phyloP scores from a whole-genome alignment of 208 protist genomes.

The Leishmania tarentolae region DNA sequence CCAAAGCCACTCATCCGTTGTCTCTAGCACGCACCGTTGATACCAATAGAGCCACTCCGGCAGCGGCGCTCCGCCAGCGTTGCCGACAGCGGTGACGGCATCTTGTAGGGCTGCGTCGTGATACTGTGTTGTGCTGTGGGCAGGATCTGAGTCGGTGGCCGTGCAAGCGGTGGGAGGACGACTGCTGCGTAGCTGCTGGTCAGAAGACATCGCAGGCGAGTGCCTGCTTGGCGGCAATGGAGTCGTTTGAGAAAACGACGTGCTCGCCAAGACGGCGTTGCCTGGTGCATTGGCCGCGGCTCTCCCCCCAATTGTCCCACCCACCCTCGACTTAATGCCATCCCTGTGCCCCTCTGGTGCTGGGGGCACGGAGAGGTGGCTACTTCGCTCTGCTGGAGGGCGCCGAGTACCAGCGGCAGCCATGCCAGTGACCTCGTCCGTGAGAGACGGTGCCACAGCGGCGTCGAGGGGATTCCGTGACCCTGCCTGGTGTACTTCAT shows the following conservation, averaged over 20 bases:
- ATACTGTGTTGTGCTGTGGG: not conserved
- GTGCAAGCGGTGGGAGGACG: not conserved
- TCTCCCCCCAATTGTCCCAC: not conserved
- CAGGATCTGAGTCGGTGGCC: not conserved
- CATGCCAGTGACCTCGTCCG: not conserved
- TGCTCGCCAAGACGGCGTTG: not conserved
- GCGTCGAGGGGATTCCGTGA: not conserved
- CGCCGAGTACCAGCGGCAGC: not conserved
- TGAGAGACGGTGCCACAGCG: slow-evolving; percentile 1
- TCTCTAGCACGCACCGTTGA: slow-evolving; percentile 27
- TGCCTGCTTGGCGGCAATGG: not conserved
- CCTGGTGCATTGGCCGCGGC: not conserved
- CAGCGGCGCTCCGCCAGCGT: not conserved
- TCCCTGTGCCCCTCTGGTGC: not conserved
- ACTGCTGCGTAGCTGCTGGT: not conserved
- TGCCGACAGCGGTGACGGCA: not conserved
- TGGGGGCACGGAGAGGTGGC: not conserved
- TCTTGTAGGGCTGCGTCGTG: not conserved
- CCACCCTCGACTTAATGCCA: not conserved
- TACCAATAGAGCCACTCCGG: slow-evolving; percentile 30
- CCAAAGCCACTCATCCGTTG: slow-evolving; percentile 37
- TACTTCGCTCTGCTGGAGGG: not conserved
- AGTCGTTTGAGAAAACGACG: not conserved
- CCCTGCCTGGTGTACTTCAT: not conserved
- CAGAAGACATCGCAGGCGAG: not conserved